Percentiles rank a stretch among this genome's conserved stretches.
Conservation (phyloP, 23 red algal species). For the Gracilaria caudata region DNA sequence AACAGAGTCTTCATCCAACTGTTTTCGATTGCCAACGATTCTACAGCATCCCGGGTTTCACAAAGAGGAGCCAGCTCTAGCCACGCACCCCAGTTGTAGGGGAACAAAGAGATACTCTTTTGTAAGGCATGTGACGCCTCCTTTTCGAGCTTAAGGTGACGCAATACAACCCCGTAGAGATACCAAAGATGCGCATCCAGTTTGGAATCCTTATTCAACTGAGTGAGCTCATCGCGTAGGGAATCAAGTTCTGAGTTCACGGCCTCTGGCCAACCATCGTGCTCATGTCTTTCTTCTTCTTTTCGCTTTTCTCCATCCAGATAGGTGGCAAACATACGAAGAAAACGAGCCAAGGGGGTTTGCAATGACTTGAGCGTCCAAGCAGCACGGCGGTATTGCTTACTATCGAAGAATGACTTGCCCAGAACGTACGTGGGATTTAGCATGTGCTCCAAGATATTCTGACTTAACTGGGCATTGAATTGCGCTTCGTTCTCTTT, state of each 20-base stretch:
- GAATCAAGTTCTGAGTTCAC: constrained; percentile 61
- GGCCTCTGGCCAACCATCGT: constrained; percentile 44
- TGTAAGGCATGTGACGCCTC: constrained; percentile 49
- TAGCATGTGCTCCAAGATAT: constrained; percentile 21
- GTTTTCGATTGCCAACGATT: constrained; percentile 42
- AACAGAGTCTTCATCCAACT: constrained; percentile 81
- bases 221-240: constrained; percentile 53
- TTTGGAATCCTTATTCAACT: background rate
- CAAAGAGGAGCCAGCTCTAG: constrained; percentile 56
- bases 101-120: constrained; percentile 56
- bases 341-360: constrained; percentile 64
- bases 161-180: constrained; percentile 66
- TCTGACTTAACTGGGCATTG: background rate
- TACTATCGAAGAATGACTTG: constrained; percentile 72
- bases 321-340: constrained; percentile 81
- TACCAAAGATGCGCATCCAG: constrained; percentile 70
- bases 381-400: constrained; percentile 85
- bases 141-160: constrained; percentile 22
- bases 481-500: background rate
- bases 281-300: constrained; percentile 74
- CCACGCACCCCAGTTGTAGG: constrained; percentile 83
- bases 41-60: constrained; percentile 37
- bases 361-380: constrained; percentile 28
- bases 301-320: constrained; percentile 85
- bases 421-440: constrained; percentile 62